A percentile compares a stretch with the other conserved stretches of the same genome.
Conservation (phyloP, 208 protist species). For the Naegleria gruberi region DNA sequence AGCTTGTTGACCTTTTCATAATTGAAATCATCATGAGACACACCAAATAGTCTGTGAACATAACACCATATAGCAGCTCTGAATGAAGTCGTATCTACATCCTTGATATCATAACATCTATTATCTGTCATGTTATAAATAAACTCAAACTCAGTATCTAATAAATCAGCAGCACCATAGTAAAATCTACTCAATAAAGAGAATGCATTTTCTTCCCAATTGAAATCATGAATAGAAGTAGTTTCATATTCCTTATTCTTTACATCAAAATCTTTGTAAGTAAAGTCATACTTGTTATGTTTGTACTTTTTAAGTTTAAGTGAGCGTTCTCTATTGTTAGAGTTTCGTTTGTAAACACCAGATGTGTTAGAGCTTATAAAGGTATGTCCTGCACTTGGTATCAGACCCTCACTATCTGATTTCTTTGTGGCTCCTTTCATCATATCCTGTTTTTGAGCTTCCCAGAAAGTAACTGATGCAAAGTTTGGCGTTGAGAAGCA, state of each 20-base stretch:
- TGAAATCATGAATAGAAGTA: neutral
- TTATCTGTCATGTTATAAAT: conserved; percentile 23
- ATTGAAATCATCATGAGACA: conserved; percentile 16
- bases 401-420: neutral
- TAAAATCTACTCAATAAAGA: conserved; percentile 17
- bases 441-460: neutral
- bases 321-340: neutral
- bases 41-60: neutral
- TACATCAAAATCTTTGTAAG: conserved; percentile 17
- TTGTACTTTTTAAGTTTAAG: neutral
- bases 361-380: neutral
- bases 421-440: too few species aligned
- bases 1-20: conserved; percentile 16
- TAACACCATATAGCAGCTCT: conserved; percentile 21
- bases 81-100: conserved; percentile 23
- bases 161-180: neutral
- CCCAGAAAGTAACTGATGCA: neutral
- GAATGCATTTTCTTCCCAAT: conserved; percentile 12
- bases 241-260: neutral
- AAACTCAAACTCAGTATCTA: conserved; percentile 19
- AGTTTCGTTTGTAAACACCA: neutral
- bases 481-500: neutral
- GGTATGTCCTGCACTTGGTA: neutral
- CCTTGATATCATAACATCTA: neutral
- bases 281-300: neutral